A percentile compares a stretch with the other conserved stretches of the same genome.
Evolutionary conservation across 768 basidiomycete genomes (phyloP).

Genomic region (Rhodotorula kratochvilovae): DNA sequence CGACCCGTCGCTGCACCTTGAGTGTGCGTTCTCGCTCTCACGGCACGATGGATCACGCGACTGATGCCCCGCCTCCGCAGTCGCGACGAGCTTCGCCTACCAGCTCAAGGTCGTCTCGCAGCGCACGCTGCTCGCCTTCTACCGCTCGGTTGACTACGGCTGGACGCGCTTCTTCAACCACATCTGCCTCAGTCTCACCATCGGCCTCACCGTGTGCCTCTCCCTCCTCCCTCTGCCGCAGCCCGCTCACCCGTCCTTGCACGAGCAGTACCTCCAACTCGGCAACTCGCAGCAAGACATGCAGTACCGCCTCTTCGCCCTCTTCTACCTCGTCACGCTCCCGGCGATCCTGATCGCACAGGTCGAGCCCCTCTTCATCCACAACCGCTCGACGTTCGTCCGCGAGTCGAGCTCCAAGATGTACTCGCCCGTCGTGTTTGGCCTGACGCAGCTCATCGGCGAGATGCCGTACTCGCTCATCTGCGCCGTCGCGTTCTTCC

Average conservation of each 20-base stretch:
- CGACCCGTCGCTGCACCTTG: conserved; percentile 47
- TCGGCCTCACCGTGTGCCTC: conserved; percentile 17
- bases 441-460: conserved; percentile 71
- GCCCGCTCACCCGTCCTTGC: not conserved
- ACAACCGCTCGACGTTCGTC: conserved; percentile 34
- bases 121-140: conserved; percentile 67
- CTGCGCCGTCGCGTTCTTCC: conserved; percentile 72
- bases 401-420: conserved; percentile 75
- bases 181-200: conserved; percentile 50
- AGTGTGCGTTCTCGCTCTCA: conserved; percentile 5
- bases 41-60: fast-evolving
- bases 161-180: conserved; percentile 79
- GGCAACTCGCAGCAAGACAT: conserved; percentile 57
- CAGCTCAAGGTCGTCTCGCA: conserved; percentile 66
- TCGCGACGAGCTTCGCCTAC: conserved; percentile 69
- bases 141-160: conserved; percentile 79
- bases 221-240: conserved; percentile 51
- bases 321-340: conserved; percentile 50
- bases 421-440: conserved; percentile 80
- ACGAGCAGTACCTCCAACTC: conserved; percentile 60
- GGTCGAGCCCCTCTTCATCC: conserved; percentile 73
- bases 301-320: conserved; percentile 57
- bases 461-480: conserved; percentile 72
- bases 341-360: conserved; percentile 71
- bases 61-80: not conserved